phyloP scores from a whole-genome alignment of 345 rosid genomes.

The Eucalyptus viminalis region DNA sequence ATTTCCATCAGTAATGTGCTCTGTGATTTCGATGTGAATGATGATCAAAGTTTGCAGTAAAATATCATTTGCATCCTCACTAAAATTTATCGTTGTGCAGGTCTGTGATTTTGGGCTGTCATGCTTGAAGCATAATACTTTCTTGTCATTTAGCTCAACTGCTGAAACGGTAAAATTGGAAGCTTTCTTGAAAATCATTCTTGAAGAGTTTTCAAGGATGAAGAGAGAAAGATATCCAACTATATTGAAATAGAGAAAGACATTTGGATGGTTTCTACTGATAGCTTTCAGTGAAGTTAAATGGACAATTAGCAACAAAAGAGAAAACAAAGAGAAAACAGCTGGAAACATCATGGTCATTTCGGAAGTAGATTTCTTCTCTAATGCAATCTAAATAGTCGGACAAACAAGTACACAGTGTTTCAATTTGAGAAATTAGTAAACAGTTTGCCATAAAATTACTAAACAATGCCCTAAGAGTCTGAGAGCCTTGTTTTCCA shows the following conservation, averaged over 20 bases:
- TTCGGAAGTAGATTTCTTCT: not conserved
- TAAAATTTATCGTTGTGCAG: slow-evolving; percentile 12
- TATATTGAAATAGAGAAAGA: not conserved
- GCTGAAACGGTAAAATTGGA: slow-evolving; percentile 54
- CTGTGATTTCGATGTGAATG: not conserved
- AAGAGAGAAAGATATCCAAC: not conserved
- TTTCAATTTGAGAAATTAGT: too few relatives aligned
- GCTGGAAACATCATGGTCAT: not conserved
- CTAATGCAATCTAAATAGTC: too few relatives aligned
- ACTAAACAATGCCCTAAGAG: too few relatives aligned
- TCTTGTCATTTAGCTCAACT: slow-evolving; percentile 87
- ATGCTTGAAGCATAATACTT: slow-evolving; percentile 92
- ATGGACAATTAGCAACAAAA: not conserved
- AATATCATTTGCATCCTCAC: not conserved
- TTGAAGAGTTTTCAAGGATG: not conserved
- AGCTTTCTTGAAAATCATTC: not conserved
- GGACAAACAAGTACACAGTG: too few relatives aligned
- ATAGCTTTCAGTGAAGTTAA: not conserved
- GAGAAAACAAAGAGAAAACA: not conserved
- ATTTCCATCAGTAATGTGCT: not conserved
- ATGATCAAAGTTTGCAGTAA: not conserved
- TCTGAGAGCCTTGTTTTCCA: too few relatives aligned
- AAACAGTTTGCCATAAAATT: too few relatives aligned
- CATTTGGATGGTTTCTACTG: not conserved
- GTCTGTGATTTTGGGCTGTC: slow-evolving; percentile 92